A percentile compares a stretch with the other conserved stretches of the same genome.
Evolutionary conservation across 305 asterid genomes (phyloP).

Genomic region (Fraxinus baroniana): DNA sequence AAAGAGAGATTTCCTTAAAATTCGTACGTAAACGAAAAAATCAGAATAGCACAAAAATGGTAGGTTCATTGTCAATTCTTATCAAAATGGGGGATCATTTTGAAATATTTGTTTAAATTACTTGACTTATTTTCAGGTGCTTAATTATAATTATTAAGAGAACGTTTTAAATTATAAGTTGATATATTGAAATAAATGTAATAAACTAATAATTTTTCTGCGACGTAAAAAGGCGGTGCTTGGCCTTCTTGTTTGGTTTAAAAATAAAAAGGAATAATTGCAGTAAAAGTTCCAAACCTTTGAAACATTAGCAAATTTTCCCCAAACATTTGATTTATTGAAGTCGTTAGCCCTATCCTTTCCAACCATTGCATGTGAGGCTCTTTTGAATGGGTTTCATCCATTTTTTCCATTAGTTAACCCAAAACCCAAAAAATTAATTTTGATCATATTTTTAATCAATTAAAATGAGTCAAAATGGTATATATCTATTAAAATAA

Average conservation of each 20-base stretch:
- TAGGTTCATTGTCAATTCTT: neutral
- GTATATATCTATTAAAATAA: too few relatives aligned
- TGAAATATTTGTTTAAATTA: neutral
- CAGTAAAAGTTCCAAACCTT: too few relatives aligned
- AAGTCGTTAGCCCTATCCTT: too few relatives aligned
- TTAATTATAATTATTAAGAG: neutral
- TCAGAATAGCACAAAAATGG: neutral
- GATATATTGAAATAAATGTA: neutral
- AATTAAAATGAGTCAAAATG: too few relatives aligned
- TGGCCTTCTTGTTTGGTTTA: neutral
- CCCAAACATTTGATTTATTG: too few relatives aligned
- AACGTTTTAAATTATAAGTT: neutral
- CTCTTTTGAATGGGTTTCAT: too few relatives aligned
- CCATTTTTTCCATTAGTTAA: too few relatives aligned
- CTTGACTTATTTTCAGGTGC: neutral
- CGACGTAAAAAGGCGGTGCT: conserved; percentile 35
- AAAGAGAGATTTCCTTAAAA: neutral
- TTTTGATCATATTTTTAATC: too few relatives aligned
- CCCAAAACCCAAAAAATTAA: too few relatives aligned
- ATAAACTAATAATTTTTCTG: neutral
- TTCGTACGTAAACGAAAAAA: neutral
- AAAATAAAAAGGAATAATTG: too few relatives aligned
- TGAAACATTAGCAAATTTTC: too few relatives aligned
- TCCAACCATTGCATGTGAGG: too few relatives aligned
- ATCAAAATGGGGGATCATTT: conserved; percentile 1